Conservation (phyloP, 768 basidiomycete species). For the Russula brevipes region DNA sequence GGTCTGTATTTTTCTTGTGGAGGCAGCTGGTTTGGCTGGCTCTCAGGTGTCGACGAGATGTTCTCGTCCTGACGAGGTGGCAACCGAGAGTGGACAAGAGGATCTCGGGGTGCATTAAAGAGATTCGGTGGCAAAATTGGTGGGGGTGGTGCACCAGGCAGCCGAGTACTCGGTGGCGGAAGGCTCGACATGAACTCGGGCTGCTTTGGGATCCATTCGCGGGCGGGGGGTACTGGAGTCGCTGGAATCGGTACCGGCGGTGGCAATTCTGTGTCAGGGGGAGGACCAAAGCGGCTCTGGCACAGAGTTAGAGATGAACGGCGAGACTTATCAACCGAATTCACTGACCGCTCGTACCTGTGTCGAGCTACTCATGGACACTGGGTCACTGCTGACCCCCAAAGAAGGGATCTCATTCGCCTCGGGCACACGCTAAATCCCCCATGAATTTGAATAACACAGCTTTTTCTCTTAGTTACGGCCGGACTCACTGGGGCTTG, state of each 20-base stretch:
- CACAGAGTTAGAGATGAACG: background rate
- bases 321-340: background rate
- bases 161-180: slow-evolving; percentile 17
- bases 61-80: slow-evolving; percentile 3
- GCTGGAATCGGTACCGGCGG: background rate
- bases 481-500: slow-evolving; percentile 6
- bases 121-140: slow-evolving; percentile 2
- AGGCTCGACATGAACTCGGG: slow-evolving; percentile 13
- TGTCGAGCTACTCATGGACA: background rate
- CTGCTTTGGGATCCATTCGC: slow-evolving; percentile 16
- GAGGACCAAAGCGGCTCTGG: slow-evolving; percentile 9
- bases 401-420: background rate
- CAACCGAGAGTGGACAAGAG: background rate
- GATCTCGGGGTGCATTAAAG: background rate
- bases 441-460: background rate
- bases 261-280: background rate
- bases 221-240: background rate
- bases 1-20: background rate
- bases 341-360: slow-evolving; percentile 12
- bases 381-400: background rate
- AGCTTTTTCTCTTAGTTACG: background rate
- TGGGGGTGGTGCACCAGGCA: slow-evolving; percentile 20
- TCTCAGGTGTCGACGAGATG: background rate
- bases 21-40: background rate
- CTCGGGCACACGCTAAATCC: background rate